Evolutionary conservation across 208 protist species (phyloP), one percentile per base, ranked within the genome.

Genomic region (Lotmaria passim): DNA sequence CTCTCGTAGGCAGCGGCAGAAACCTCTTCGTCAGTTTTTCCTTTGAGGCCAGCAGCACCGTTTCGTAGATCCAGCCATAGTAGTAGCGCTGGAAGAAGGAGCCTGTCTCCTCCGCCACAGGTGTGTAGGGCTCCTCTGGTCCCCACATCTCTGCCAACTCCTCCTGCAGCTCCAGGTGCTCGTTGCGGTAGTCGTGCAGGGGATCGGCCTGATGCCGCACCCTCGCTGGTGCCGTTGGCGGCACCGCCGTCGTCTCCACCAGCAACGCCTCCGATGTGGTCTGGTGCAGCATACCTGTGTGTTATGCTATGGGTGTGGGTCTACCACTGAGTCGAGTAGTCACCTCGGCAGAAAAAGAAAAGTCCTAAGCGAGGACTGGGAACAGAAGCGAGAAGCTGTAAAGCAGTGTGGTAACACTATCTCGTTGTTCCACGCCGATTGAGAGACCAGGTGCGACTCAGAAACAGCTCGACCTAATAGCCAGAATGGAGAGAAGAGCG

Each of bases 111-210:
- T 89, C 83, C 26, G 31, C 61, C 26, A 50, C 53, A 23, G 74
- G 73, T 11, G 47, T 63, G 74, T 87, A 87, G 39, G 61, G 71
- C 50, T 82, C 74, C 53, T 60, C 65, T 0, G 59, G 39, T 14
- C 86, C 86, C 86, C 86, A 92, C 41, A 92, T 41, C 53, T 81
- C 61, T 7, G 50, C 41, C 43, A 90, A 46, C 19, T 50, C 58
- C 38, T 66, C 30, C 21, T 62, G 62, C 41, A 82, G 26, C 30
- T 23, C 23, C 21, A 59, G 39, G 41, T 67, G 48, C 21, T 23
- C 41, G 23, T 59, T 43, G 26, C 75, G 39, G 43, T 77, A 81
- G 26, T 60, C 41, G 21, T 52, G 33, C 36, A 62, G 56, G 14
- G 44, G 56, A 17, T 72, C 56, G 15, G 44, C 31, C 23, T 44